Base-by-base conservation (phyloP, 1,284 basidiomycete species). In the Schizopora paradoxa region DNA sequence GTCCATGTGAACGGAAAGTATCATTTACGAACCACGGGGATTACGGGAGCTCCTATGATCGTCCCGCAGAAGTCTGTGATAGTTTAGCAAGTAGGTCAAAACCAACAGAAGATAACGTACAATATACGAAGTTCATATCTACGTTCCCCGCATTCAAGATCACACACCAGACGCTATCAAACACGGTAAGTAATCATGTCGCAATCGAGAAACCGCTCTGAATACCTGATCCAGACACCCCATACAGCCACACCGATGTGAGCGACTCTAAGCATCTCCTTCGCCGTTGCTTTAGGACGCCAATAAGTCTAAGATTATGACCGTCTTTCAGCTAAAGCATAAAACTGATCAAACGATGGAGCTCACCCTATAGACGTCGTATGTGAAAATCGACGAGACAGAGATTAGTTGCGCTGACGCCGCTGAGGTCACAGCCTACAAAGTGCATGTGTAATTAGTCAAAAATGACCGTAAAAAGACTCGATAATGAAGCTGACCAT, bases 241-340 rank as follows among this genome's bases (percentile, higher is more conserved):
- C 76, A 86, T 38, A 77, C 68, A 45, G 69, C 73, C 40, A 77
- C 70, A 45, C 76, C 75, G 29, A 56, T 73, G 70, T 72, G 79
- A 61, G 54, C 69, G 51, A 69, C 79, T 67, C 70, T 67, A 41
- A 87, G 64, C 31, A 86, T 73, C 58, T 86, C 78, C 8, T 63
- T 63, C 42, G 82, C 77, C 16, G 67, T 76, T 0, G 84, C 83
- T 10, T 68, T 62, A 1, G 80, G 81, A 39, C 80, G 75, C 51
- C 77, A 73, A 53, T 85, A 86, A 14, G 74, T 77, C 63, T 84
- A 75, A 62, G 82, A 88, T 6, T n/a, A n/a, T 44, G 58, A 63
- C 28, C 14, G 8, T 5, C 35, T 38, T 10, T 41, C 8, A 32
- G 23, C 13, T n/a, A 31, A 14, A 39, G 13, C 25, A 23, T 14